Evolutionary conservation across 108 stramenopile species (phyloP), one percentile per base, ranked within the genome.

Genomic region (Seminavis robusta): DNA sequence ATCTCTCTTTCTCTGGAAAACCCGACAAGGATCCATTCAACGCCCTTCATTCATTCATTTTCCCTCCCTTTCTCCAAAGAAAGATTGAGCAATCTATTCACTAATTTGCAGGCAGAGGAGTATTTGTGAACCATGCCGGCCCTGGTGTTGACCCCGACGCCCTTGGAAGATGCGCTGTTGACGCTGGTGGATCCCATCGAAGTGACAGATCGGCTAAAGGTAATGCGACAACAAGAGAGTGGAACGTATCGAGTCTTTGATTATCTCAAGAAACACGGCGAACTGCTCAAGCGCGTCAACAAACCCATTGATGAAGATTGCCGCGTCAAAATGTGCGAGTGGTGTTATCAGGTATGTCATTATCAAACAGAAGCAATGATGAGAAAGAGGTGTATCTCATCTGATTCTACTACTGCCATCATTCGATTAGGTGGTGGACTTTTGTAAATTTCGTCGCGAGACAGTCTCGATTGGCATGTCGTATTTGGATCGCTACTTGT

Each of bases 391-490:
- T 9, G 44, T 13, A 46, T 46, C 44, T 46, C 19, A 46, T 13
- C 13, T 46, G 9, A 8, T 46, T n/a, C 8, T 46, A 29, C 29
- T 13, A 33, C 9, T 56, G 38, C 7, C 17, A 11, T 65, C 59
- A 60, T 64, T 68, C 31, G 68, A 68, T 51, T 71, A 76, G 40
- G 81, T 76, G 9, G 69, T 82, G 3, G 77, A 84, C 47, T 77
- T 65, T 63, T 80, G 67, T 54, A 77, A 84, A 47, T 84, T 80
- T 45, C 61, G 66, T 13, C 65, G 90, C 40, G 81, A 87, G 52
- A 73, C 83, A 13, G 90, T 87, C 13, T 72, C 68, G 10, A 81
- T 83, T 17, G 68, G 76, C 47, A 83, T 91, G 81, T 79, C 83
- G 15, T 91, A 79, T 67, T 61, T 91, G 28, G 77, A 77, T 42